Evolutionary conservation across 2,329 filamentous ascomycete species (phyloP).

Genomic region (Fusarium neocosmosporiellum): DNA sequence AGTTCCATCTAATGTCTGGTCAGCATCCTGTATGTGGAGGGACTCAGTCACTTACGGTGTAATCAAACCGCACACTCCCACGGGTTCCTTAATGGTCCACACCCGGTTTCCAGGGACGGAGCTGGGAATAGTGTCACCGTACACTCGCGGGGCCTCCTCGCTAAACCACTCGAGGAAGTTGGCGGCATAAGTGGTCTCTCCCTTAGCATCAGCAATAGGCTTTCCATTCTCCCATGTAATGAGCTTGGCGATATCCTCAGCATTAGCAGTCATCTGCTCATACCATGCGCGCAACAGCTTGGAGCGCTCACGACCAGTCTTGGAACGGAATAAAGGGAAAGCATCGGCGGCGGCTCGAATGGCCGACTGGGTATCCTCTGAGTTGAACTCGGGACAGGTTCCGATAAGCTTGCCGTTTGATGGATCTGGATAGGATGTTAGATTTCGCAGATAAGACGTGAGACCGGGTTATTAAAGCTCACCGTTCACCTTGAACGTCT

Average conservation of each 20-base stretch:
- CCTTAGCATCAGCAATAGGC: slow-evolving; percentile 78
- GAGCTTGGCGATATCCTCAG: slow-evolving; percentile 82
- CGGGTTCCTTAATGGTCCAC: slow-evolving; percentile 82
- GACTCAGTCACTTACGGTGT: slow-evolving; percentile 65
- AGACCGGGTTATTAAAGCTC: slow-evolving; percentile 28
- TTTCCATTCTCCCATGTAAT: slow-evolving; percentile 95
- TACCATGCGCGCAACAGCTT: slow-evolving; percentile 84
- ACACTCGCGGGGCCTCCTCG: slow-evolving; percentile 79
- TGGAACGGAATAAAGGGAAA: slow-evolving; percentile 75
- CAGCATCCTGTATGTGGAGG: background rate
- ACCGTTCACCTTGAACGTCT: slow-evolving; percentile 91
- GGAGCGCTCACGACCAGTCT: slow-evolving; percentile 79
- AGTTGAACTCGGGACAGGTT: slow-evolving; percentile 85
- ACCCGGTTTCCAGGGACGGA: slow-evolving; percentile 78
- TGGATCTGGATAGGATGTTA: slow-evolving; percentile 69
- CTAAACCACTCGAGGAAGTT: slow-evolving; percentile 85
- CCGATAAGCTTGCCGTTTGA: slow-evolving; percentile 85
- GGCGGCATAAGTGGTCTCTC: slow-evolving; percentile 78
- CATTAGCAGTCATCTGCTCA: slow-evolving; percentile 81
- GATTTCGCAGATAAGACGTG: background rate
- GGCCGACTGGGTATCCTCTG: slow-evolving; percentile 80
- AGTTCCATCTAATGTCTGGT: slow-evolving; percentile 74
- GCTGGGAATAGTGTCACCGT: slow-evolving; percentile 80
- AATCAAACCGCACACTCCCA: slow-evolving; percentile 85
- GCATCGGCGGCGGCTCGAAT: slow-evolving; percentile 86